A percentile compares a stretch with the other conserved stretches of the same genome.
These are phyloP conservation scores for Yamadazyma kitorensis DNA, from an alignment of 805 yeast genomes.

Conservation along the genomic window DNA sequence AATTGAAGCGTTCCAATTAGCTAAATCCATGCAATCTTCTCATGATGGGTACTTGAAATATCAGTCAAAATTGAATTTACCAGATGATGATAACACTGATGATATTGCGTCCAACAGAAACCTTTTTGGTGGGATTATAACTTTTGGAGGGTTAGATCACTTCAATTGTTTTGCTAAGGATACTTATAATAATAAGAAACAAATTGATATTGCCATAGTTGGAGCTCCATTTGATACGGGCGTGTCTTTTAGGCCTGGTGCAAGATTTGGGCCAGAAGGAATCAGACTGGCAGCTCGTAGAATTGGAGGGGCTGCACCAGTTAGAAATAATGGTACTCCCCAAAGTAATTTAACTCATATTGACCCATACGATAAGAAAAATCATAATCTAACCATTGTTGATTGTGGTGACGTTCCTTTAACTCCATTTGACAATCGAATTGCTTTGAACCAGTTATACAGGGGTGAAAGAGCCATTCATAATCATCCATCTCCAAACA, in stretches of 20 bases:
- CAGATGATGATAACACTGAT: constrained; percentile 33
- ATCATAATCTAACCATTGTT: constrained; percentile 43
- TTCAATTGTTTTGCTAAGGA: constrained; percentile 41
- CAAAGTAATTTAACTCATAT: constrained; percentile 34
- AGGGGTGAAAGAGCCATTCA: constrained; percentile 48
- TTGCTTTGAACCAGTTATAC: constrained; percentile 64
- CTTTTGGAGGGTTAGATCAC: constrained; percentile 50
- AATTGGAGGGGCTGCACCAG: constrained; percentile 24
- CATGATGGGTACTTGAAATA: constrained; percentile 13
- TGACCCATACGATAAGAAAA: constrained; percentile 50
- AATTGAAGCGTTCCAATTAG: no score
- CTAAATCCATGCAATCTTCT: no score
- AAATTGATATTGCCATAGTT: constrained; percentile 50
- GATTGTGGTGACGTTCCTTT: constrained; percentile 73
- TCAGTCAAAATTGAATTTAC: constrained; percentile 23
- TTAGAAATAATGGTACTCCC: constrained; percentile 38
- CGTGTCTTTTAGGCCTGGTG: constrained; percentile 54
- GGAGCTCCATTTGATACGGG: constrained; percentile 64
- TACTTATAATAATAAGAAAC: neutral
- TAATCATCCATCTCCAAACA: constrained; percentile 14
- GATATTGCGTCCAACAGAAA: constrained; percentile 20
- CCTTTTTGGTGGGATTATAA: constrained; percentile 50
- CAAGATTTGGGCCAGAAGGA: constrained; percentile 58
- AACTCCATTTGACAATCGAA: constrained; percentile 62
- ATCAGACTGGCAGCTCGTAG: constrained; percentile 48